A percentile compares a stretch with the other conserved stretches of the same genome.
phyloP scores from a whole-genome alignment of 305 asterid genomes.

The Solanum aculeatissimum region DNA sequence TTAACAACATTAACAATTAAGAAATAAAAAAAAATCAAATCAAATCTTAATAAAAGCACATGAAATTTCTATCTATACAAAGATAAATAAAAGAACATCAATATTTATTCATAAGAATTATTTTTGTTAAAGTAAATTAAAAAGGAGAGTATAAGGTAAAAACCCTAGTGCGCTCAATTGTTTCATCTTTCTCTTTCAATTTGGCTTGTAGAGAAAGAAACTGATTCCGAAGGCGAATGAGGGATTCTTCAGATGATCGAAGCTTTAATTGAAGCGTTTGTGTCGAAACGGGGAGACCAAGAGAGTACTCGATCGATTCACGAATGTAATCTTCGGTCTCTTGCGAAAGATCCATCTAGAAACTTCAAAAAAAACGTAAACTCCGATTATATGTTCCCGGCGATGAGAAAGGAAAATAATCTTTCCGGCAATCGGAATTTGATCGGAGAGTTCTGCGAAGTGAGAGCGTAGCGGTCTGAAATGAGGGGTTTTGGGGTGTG shows the following conservation, averaged over 20 bases:
- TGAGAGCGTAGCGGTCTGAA: background rate
- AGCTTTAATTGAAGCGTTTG: slow-evolving; percentile 53
- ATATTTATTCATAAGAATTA: background rate
- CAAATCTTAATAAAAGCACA: background rate
- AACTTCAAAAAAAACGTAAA: background rate
- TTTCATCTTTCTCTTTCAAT: slow-evolving; percentile 58
- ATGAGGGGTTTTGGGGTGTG: slow-evolving; percentile 7
- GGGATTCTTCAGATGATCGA: slow-evolving; percentile 48
- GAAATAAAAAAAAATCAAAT: background rate
- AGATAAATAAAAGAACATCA: background rate
- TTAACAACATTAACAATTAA: background rate
- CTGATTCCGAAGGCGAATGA: slow-evolving; percentile 36
- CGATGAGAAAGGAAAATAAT: background rate
- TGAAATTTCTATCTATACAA: background rate
- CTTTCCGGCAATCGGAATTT: background rate
- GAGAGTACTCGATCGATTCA: slow-evolving; percentile 53
- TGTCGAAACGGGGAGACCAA: slow-evolving; percentile 61
- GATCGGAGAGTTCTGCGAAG: background rate
- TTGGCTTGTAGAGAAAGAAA: slow-evolving; percentile 42
- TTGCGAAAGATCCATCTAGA: slow-evolving; percentile 57
- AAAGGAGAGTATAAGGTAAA: background rate
- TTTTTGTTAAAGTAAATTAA: background rate
- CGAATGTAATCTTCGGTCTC: slow-evolving; percentile 74
- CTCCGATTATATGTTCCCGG: background rate
- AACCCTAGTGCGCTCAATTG: slow-evolving; percentile 67